phyloP scores from a whole-genome alignment of 2,329 filamentous ascomycete genomes.

The Elsinoe batatas region DNA sequence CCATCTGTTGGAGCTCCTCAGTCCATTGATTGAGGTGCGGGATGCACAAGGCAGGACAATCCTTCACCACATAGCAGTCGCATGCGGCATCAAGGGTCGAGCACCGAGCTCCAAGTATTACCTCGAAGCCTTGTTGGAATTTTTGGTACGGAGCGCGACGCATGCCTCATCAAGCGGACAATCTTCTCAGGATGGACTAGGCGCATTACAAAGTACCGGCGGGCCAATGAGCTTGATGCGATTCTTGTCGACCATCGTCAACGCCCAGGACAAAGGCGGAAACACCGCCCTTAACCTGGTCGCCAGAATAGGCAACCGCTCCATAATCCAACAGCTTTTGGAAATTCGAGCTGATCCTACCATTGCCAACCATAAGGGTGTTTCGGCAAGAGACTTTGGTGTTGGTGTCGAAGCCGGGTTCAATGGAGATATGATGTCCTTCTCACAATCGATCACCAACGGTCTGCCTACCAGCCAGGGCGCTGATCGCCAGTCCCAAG shows the following conservation, averaged over 20 bases:
- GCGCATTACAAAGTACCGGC: constrained; percentile 19
- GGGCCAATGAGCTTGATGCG: constrained; percentile 76
- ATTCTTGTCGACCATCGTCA: constrained; percentile 96
- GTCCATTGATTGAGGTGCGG: constrained; percentile 79
- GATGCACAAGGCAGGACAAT: constrained; percentile 87
- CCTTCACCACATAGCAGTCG: constrained; percentile 90
- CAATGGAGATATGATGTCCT: constrained; percentile 15
- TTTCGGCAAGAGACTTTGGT: constrained; percentile 88
- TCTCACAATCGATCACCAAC: constrained; percentile 17
- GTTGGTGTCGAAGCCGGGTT: constrained; percentile 55
- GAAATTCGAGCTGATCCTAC: constrained; percentile 92
- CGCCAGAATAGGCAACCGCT: constrained; percentile 81
- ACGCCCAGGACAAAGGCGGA: constrained; percentile 83
- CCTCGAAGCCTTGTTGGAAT: constrained; percentile 85
- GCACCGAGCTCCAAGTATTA: constrained; percentile 92
- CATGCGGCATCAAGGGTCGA: constrained; percentile 88
- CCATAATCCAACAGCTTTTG: constrained; percentile 91
- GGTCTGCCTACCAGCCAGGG: constrained; percentile 17
- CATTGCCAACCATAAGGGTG: constrained; percentile 79
- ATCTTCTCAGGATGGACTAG: constrained; percentile 16
- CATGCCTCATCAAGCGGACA: constrained; percentile 33
- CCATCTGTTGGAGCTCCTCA: constrained; percentile 78
- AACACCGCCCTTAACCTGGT: constrained; percentile 94
- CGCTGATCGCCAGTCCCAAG: constrained; percentile 5
- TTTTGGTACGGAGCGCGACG: constrained; percentile 67